Evolutionary conservation across 345 rosid genomes (phyloP), one percentile per base, ranked within the genome.

Genomic region (Gossypium herbaceum): DNA sequence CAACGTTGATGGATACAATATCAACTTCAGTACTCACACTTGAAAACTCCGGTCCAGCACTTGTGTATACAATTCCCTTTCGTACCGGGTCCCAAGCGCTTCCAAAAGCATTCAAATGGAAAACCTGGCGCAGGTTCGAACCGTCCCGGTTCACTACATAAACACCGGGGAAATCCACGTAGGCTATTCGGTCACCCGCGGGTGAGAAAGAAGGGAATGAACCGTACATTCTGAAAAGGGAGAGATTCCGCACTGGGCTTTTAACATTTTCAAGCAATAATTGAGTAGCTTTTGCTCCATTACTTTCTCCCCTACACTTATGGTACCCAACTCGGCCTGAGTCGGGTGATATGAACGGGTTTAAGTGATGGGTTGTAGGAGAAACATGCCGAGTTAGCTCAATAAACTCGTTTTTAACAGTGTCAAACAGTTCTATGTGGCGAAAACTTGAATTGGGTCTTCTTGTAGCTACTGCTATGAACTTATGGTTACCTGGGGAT

Each of bases 201-300:
- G 92, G 88, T 48, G 98, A 90, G 87, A 92, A 94, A 1, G 97
- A 86, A 1, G 98, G 98, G 71, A 92, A 94, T 2, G 94, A 92
- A 41, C 97, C 98, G 25, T 89, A 92, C n/a, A 89, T 64, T 70
- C 97, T 82, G 63, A 94, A 94, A n/a, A 94, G 82, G 27, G 98
- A 87, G 9, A 94, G 75, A 13, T 84, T 83, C 0, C 81, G 75
- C 2, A 68, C 69, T 0, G 97, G 90, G 71, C 93, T 90, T 39
- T 72, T 81, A 6, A 94, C 59, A 74, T 86, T 89, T 81, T 94
- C 94, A 0, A 94, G 91, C 34, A 90, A 62, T 72, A 94, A 77
- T 68, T 69, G 84, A 78, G 88, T 79, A 79, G 75, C 81, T 63
- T 75, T 77, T 57, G 57, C 39, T 73, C 83, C 84, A 25, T 84